A percentile compares a stretch with the other conserved stretches of the same genome.
Conservation (phyloP, 2,329 filamentous ascomycete species). For the Colletotrichum nymphaeae region DNA sequence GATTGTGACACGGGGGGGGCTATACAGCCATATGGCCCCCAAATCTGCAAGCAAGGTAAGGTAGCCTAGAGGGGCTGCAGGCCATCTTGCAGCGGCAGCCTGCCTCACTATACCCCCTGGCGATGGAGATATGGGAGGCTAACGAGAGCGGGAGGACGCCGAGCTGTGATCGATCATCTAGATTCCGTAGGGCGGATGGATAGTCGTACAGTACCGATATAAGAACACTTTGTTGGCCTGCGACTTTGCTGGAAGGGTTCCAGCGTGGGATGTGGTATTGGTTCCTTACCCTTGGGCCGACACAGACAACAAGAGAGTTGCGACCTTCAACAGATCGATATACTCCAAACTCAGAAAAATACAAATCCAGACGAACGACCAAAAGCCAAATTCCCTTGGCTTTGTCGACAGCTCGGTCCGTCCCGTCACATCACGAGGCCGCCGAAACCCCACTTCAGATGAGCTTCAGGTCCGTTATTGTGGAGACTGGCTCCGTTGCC, state of each 20-base stretch:
- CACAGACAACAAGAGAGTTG: neutral
- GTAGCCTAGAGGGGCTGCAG: neutral
- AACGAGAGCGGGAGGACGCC: neutral
- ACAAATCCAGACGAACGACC: slow-evolving; percentile 19
- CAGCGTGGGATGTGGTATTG: neutral
- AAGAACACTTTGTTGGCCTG: neutral
- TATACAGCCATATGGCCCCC: slow-evolving; percentile 16
- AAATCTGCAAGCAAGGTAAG: slow-evolving; percentile 3
- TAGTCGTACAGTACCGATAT: neutral
- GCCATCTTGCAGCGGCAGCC: slow-evolving; percentile 12
- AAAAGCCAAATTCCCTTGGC: neutral
- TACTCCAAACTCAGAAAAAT: neutral
- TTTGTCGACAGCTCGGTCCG: slow-evolving; percentile 8
- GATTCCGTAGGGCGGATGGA: neutral
- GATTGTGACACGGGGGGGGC: slow-evolving; percentile 12
- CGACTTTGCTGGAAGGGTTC: neutral
- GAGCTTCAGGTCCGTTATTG: slow-evolving; percentile 29
- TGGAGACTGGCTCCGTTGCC: slow-evolving; percentile 27
- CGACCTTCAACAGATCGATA: neutral
- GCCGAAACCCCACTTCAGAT: slow-evolving; percentile 14
- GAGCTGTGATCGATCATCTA: neutral
- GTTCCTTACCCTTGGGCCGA: neutral
- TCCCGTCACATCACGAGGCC: slow-evolving; percentile 3
- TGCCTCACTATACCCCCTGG: neutral
- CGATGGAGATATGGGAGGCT: neutral